Evolutionary conservation across 1,139 yeast species (phyloP), one percentile per base, ranked within the genome.

Genomic region (Yamadazyma dendronema): DNA sequence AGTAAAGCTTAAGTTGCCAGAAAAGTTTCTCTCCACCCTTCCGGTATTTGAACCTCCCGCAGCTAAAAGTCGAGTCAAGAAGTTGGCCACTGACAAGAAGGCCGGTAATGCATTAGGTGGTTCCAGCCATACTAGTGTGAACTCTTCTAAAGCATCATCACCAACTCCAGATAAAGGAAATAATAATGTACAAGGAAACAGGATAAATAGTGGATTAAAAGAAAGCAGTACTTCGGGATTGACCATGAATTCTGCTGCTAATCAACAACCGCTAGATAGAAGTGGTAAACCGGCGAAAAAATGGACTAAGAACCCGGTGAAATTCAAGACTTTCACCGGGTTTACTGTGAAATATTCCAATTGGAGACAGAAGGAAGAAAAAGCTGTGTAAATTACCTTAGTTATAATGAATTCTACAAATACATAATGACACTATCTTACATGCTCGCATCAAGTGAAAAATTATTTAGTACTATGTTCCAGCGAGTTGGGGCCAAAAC

Each of bases 271-370:
- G 15, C 54, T 76, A 41, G 83, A 77, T 46, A 70, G 71, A 42
- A 57, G 74, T 8, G 80, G 81, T 2, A 66, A 61, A 37, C 75
- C 77, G 16, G 65, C 68, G 27, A 65, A 73, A 38, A 67, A 62
- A 47, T 80, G 86, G 85, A 55, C 50, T 7, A 76, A 76, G 49
- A 61, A 63, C 37, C 71, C 74, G 1, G 48, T 57, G 8, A 59
- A 61, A 34, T 67, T 80, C 46, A 76, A 74, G 54, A 72, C 81
- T n/a, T 79, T 80, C 49, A 78, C 82, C 10, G 84, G 86, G 10
- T 75, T 72, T 50, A 67, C 67, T 43, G 72, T 74, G 36, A 57
- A 62, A n/a, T 62, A 78, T 43, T 53, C 56, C 6, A 54, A 66
- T 4, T 80, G 52, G 49, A 51, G 46, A 17, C 52, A 49, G 13